These are phyloP conservation scores for Arabis alpina DNA, from an alignment of 345 rosid genomes.

Conservation along the genomic window DNA sequence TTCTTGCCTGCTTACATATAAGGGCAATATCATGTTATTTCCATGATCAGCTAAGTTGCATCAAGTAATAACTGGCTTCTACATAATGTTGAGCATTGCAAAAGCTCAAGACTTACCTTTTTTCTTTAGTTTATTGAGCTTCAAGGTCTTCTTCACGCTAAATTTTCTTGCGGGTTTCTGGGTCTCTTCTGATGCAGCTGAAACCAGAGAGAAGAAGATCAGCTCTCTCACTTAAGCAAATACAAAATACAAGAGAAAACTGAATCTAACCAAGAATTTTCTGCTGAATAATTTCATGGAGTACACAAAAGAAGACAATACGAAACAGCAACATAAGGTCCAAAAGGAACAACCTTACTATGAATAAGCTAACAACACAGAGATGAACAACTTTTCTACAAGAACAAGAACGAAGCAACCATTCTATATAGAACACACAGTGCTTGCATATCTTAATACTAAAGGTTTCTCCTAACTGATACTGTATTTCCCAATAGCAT, in stretches of 20 bases:
- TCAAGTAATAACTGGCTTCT: no score
- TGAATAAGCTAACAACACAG: not conserved
- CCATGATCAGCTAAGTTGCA: not conserved
- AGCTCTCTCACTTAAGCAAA: not conserved
- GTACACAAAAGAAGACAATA: not conserved
- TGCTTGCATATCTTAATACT: slow-evolving; percentile 2
- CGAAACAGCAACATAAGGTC: not conserved
- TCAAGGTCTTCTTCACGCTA: slow-evolving; percentile 58
- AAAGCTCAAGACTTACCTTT: slow-evolving; percentile 42
- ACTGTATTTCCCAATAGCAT: not conserved
- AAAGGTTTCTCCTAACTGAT: not conserved
- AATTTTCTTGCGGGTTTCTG: slow-evolving; percentile 43
- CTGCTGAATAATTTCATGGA: not conserved
- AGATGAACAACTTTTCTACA: not conserved
- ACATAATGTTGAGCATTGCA: not conserved
- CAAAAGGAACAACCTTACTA: not conserved
- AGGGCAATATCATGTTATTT: slow-evolving; percentile 4
- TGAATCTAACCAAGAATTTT: not conserved
- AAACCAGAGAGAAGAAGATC: not conserved
- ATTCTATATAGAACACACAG: not conserved
- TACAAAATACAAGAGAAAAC: not conserved
- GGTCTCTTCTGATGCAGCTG: slow-evolving; percentile 43
- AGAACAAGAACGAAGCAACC: not conserved
- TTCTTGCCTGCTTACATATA: slow-evolving; percentile 38
- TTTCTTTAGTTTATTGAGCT: slow-evolving; percentile 53